Conservation (phyloP, 2,329 filamentous ascomycete genomes). For the Seiridium unicorne region DNA sequence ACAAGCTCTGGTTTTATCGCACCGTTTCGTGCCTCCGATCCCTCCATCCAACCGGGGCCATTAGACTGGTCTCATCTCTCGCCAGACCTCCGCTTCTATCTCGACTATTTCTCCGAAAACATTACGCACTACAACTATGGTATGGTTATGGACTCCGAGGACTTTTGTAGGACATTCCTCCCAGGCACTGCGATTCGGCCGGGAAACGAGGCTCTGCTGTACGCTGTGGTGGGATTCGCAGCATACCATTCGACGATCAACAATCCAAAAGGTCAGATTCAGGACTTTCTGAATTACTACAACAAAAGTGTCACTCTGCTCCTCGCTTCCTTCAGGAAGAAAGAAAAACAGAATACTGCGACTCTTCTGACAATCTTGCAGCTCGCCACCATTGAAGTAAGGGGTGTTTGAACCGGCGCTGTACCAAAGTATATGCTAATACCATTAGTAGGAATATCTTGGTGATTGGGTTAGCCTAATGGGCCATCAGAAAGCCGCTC, state of each 20-base stretch:
- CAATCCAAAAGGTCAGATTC: slow-evolving; percentile 69
- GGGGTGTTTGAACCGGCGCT: slow-evolving; percentile 18
- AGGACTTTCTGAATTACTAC: slow-evolving; percentile 85
- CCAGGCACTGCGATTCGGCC: slow-evolving; percentile 66
- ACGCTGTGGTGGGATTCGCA: slow-evolving; percentile 83
- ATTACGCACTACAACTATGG: slow-evolving; percentile 83
- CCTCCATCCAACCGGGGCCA: slow-evolving; percentile 21
- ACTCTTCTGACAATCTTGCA: slow-evolving; percentile 87
- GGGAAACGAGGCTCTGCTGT: slow-evolving; percentile 73
- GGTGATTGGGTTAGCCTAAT: slow-evolving; percentile 95
- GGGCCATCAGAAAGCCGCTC: slow-evolving; percentile 87
- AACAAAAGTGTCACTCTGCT: slow-evolving; percentile 81
- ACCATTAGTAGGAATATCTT: slow-evolving; percentile 70
- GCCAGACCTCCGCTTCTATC: slow-evolving; percentile 72
- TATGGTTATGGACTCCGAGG: slow-evolving; percentile 65
- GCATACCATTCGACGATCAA: slow-evolving; percentile 80
- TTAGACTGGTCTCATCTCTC: slow-evolving; percentile 58
- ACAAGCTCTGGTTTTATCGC: slow-evolving; percentile 35
- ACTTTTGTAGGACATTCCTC: slow-evolving; percentile 73
- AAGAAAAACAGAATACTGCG: slow-evolving; percentile 68
- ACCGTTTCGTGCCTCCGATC: slow-evolving; percentile 28
- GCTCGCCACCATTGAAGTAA: slow-evolving; percentile 88
- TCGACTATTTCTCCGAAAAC: slow-evolving; percentile 75
- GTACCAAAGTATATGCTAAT: too few species aligned
- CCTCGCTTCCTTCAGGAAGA: slow-evolving; percentile 66